Conservation (phyloP, 305 asterid species). For the Lippia alba region DNA sequence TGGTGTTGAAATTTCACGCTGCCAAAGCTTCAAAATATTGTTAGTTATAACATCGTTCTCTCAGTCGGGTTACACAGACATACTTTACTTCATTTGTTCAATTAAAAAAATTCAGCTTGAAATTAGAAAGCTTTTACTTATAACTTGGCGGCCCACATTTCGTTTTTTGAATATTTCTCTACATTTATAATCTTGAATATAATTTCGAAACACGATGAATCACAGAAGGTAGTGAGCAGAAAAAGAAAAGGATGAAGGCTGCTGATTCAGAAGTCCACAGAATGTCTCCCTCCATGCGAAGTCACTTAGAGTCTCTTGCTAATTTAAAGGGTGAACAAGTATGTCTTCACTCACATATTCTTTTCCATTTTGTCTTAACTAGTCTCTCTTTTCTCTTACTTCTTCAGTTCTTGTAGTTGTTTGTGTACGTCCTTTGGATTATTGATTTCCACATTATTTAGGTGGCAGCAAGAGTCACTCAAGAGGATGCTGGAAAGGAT, state of each 20-base stretch:
- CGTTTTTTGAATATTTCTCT: background rate
- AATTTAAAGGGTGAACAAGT: constrained; percentile 98
- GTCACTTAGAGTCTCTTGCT: constrained; percentile 76
- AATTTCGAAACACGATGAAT: constrained; percentile 41
- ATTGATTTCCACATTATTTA: constrained; percentile 35
- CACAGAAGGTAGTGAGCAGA: constrained; percentile 89
- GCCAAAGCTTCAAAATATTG: too few relatives aligned
- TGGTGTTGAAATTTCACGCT: too few relatives aligned
- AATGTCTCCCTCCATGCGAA: constrained; percentile 67
- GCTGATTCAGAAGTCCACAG: constrained; percentile 79
- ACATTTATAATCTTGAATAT: constrained; percentile 23
- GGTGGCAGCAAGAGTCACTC: constrained; percentile 96
- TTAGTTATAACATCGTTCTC: too few relatives aligned
- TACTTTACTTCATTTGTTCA: too few relatives aligned
- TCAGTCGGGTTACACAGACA: too few relatives aligned
- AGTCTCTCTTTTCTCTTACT: background rate
- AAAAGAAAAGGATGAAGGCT: constrained; percentile 79
- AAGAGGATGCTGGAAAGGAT: constrained; percentile 87
- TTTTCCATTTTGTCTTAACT: constrained; percentile 18
- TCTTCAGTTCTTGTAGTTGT: background rate
- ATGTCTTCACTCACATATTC: constrained; percentile 33
- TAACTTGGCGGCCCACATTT: constrained; percentile 1
- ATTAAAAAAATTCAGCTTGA: constrained; percentile 23
- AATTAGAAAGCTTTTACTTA: constrained; percentile 10
- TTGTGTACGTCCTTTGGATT: constrained; percentile 16